These are phyloP conservation scores for Madurella fahalii DNA, from an alignment of 2,329 filamentous ascomycete genomes.

Conservation along the genomic window DNA sequence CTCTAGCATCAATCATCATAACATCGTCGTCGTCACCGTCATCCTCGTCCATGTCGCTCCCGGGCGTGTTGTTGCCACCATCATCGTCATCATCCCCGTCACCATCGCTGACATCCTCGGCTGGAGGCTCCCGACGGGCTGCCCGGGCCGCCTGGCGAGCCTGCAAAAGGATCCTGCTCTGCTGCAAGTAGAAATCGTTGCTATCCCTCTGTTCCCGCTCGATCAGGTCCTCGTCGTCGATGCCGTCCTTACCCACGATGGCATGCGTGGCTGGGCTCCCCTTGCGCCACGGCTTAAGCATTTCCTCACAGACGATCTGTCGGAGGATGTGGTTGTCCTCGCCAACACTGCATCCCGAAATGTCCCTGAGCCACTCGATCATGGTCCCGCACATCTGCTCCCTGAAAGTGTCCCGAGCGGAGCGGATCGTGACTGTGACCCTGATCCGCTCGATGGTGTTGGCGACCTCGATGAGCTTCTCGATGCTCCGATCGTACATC, in stretches of 20 bases:
- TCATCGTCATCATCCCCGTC: slow-evolving; percentile 41
- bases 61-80: slow-evolving; percentile 38
- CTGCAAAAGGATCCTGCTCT: slow-evolving; percentile 29
- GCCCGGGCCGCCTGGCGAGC: slow-evolving; percentile 33
- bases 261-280: slow-evolving; percentile 81
- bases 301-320: slow-evolving; percentile 81
- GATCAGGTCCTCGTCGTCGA: slow-evolving; percentile 73
- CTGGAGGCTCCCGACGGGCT: slow-evolving; percentile 50
- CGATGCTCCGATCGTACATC: slow-evolving; percentile 68
- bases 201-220: slow-evolving; percentile 40
- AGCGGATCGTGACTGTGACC: slow-evolving; percentile 90
- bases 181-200: slow-evolving; percentile 35
- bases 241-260: slow-evolving; percentile 69
- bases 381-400: slow-evolving; percentile 99
- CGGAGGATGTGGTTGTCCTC: slow-evolving; percentile 74
- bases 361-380: slow-evolving; percentile 92
- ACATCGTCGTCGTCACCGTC: slow-evolving; percentile 52
- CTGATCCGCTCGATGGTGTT: slow-evolving; percentile 92
- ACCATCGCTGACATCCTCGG: slow-evolving; percentile 64
- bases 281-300: slow-evolving; percentile 80
- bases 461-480: slow-evolving; percentile 70
- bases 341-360: slow-evolving; percentile 82
- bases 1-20: slow-evolving; percentile 53
- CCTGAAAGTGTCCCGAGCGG: slow-evolving; percentile 88
- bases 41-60: slow-evolving; percentile 31